Percentiles rank a stretch among this genome's conserved stretches.
phyloP scores from a whole-genome alignment of 2,329 filamentous ascomycete species.

The Phialophora chinensis region DNA sequence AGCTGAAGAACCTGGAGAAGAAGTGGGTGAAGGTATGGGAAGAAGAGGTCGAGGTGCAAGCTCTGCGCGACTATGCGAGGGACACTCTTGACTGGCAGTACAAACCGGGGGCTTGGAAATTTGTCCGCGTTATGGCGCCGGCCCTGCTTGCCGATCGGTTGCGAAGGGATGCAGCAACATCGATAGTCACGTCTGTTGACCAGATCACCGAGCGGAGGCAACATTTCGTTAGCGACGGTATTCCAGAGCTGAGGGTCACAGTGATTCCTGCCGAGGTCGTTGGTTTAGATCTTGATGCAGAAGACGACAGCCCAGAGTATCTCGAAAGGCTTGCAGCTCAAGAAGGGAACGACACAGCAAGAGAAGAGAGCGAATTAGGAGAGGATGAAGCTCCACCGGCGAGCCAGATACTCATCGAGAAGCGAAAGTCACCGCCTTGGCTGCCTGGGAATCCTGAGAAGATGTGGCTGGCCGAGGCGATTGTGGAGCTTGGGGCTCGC shows the following conservation, averaged over 20 bases:
- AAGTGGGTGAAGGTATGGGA: slow-evolving; percentile 60
- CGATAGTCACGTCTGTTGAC: slow-evolving; percentile 31
- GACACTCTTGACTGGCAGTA: slow-evolving; percentile 88
- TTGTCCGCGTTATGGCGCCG: slow-evolving; percentile 79
- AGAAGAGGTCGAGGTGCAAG: slow-evolving; percentile 65
- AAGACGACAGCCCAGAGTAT: slow-evolving; percentile 66
- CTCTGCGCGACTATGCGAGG: slow-evolving; percentile 73
- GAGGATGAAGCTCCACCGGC: slow-evolving; percentile 34
- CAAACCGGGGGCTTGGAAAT: slow-evolving; percentile 78
- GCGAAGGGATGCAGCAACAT: slow-evolving; percentile 43
- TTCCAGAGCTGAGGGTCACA: slow-evolving; percentile 77
- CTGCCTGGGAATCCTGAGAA: slow-evolving; percentile 71
- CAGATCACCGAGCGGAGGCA: slow-evolving; percentile 67
- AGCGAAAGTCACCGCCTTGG: slow-evolving; percentile 57
- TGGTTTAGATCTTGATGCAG: slow-evolving; percentile 73
- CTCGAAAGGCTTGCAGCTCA: slow-evolving; percentile 42
- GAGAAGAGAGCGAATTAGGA: slow-evolving; percentile 37
- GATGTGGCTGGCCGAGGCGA: slow-evolving; percentile 70
- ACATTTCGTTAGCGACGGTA: slow-evolving; percentile 76
- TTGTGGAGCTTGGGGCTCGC: slow-evolving; percentile 69
- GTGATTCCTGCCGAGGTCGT: slow-evolving; percentile 79
- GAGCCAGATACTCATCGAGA: slow-evolving; percentile 49
- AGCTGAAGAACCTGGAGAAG: slow-evolving; percentile 60
- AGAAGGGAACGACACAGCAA: slow-evolving; percentile 44
- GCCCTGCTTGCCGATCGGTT: slow-evolving; percentile 72